phyloP scores from a whole-genome alignment of 2,329 filamentous ascomycete species.

The Diaporthe vexans region DNA sequence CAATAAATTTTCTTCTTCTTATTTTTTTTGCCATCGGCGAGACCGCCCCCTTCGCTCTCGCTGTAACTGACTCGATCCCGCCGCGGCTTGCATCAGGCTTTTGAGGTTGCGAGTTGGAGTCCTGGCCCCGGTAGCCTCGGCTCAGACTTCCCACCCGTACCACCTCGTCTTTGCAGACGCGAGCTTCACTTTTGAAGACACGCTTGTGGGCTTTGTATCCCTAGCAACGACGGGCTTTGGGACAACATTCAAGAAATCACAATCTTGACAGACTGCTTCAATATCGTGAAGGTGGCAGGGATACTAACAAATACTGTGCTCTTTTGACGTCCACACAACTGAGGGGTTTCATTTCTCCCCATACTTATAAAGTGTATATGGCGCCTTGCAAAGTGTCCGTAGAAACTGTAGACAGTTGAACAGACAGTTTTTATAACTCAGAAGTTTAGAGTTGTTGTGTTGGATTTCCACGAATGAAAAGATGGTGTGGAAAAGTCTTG shows the following conservation, averaged over 20 bases:
- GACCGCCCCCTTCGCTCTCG: not conserved
- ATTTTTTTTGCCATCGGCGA: not conserved
- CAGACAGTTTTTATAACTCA: no score
- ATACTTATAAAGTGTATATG: no score
- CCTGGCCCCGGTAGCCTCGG: not conserved
- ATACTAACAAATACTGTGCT: not conserved
- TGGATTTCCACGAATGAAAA: no score
- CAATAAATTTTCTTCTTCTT: not conserved
- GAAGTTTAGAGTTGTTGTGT: no score
- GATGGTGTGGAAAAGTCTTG: no score
- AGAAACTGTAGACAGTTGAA: no score
- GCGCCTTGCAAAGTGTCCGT: no score
- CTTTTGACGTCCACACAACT: no score
- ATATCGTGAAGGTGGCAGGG: not conserved
- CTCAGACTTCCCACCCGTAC: not conserved
- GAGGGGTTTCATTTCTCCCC: no score
- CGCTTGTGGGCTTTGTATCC: no score
- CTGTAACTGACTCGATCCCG: conserved; percentile 25
- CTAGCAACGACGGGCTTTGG: no score
- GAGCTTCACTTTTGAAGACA: not conserved
- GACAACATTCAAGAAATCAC: not conserved
- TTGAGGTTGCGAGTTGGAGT: not conserved
- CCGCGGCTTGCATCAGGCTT: not conserved
- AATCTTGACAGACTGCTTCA: no score
- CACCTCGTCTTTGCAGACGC: not conserved